These are phyloP conservation scores for Neospermospora avenae DNA, from an alignment of 2,329 filamentous ascomycete species.

Conservation along the genomic window DNA sequence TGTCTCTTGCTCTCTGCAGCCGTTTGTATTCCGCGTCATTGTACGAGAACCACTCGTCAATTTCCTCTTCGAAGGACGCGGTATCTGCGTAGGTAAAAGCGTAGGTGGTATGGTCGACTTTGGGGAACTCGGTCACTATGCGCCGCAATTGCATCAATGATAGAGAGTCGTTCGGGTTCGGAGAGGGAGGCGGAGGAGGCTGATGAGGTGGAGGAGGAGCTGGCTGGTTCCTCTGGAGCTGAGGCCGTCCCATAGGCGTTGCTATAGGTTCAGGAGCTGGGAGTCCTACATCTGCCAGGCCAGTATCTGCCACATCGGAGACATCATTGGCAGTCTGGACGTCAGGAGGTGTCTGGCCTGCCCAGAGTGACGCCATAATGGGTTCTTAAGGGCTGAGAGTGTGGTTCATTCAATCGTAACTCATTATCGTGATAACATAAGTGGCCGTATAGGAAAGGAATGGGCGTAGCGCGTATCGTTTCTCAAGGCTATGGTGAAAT, in stretches of 20 bases:
- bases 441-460: neutral
- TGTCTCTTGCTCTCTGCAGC: slow-evolving; percentile 68
- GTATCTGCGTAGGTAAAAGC: slow-evolving; percentile 79
- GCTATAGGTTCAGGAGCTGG: slow-evolving; percentile 23
- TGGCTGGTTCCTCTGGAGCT: slow-evolving; percentile 38
- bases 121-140: slow-evolving; percentile 71
- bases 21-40: slow-evolving; percentile 81
- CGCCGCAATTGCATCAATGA: slow-evolving; percentile 71
- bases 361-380: slow-evolving; percentile 33
- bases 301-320: slow-evolving; percentile 43
- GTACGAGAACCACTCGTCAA: slow-evolving; percentile 98
- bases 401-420: neutral
- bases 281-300: slow-evolving; percentile 37
- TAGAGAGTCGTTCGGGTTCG: slow-evolving; percentile 61
- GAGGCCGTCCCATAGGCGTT: slow-evolving; percentile 30
- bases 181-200: slow-evolving; percentile 33
- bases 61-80: slow-evolving; percentile 75
- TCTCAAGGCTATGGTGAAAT: neutral
- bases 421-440: neutral
- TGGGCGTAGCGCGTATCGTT: neutral
- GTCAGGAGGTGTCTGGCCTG: slow-evolving; percentile 18
- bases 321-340: slow-evolving; percentile 22
- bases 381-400: neutral
- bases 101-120: slow-evolving; percentile 69
- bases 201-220: slow-evolving; percentile 37